Evolutionary conservation across 2,329 filamentous ascomycete genomes (phyloP), one percentile per base, ranked within the genome.

Genomic region (Microsporum ferrugineum): DNA sequence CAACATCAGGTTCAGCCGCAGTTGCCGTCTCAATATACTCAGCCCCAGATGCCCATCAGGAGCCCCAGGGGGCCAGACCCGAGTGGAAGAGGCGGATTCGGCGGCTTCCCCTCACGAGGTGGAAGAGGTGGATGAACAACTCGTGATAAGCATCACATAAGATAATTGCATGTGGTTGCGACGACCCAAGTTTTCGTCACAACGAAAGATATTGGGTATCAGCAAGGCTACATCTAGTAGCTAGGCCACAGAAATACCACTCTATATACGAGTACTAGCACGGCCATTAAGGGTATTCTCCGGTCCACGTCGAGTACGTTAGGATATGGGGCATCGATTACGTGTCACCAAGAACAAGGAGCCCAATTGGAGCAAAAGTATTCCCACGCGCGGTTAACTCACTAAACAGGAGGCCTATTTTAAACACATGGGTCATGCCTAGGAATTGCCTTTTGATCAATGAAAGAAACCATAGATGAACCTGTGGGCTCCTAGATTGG

Each of bases 1-100:
- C 41, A 34, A 14, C 27, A 29, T 2, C 49, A 45, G 8, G 8
- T n/a, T 10, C 58, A 60, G 59, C 65, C 57, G 57, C 65, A 61
- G 59, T 17, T 36, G 31, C 49, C 5, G 31, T 31, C 49, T 55
- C 31, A 34, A n/a, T 55, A 29, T 23, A 27, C 78, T 76, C 47
- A 72, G 69, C 63, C 71, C 66, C 58, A 88, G 56, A 84, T 86
- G 64, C 82, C 88, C 14, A 82, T 91, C 63, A 84, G 91, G 64
- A 79, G 83, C 69, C 91, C 91, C 1, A 82, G 83, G 68, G 90
- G 90, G 7, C 91, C 91, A 7, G 88, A 95, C 70, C 81, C 82
- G 55, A 88, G 80, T 70, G 88, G 88, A 62, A 82, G 87, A 68
- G 88, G 86, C 61, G 89, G 89, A 0, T 91, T 91, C 73, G 49